Conservation (phyloP, 2,329 filamentous ascomycete species). For the Fusarium stilboides region DNA sequence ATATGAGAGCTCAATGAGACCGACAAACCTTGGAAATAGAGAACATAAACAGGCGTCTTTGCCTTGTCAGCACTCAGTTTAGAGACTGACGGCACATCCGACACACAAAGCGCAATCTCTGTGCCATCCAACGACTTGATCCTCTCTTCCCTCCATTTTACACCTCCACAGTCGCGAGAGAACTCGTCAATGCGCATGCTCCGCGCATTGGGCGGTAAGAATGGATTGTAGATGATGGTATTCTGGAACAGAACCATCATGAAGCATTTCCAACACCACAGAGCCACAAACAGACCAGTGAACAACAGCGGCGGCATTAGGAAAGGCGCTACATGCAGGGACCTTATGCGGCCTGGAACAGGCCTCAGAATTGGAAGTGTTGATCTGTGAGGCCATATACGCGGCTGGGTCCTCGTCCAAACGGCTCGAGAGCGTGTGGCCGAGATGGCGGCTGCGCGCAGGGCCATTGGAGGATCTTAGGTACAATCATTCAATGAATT, state of each 20-base stretch:
- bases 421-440: conserved; percentile 38
- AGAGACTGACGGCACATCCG: conserved; percentile 54
- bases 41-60: conserved; percentile 63
- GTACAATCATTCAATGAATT: conserved; percentile 22
- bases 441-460: conserved; percentile 43
- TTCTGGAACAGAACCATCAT: conserved; percentile 86
- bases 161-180: conserved; percentile 68
- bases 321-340: conserved; percentile 55
- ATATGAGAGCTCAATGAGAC: not conserved
- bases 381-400: conserved; percentile 27
- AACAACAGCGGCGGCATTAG: conserved; percentile 79
- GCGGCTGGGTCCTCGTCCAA: conserved; percentile 20
- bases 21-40: conserved; percentile 48
- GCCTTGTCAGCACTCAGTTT: not conserved
- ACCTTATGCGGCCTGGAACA: conserved; percentile 37
- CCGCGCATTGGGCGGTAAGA: conserved; percentile 79
- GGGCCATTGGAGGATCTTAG: conserved; percentile 41
- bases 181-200: conserved; percentile 78
- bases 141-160: conserved; percentile 77
- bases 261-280: conserved; percentile 78
- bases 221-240: conserved; percentile 86
- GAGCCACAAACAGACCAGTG: conserved; percentile 72
- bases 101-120: conserved; percentile 72
- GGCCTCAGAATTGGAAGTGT: conserved; percentile 21
- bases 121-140: conserved; percentile 76